Conservation (phyloP, 495 filamentous ascomycete genomes). For the Cenococcum geophilum region DNA sequence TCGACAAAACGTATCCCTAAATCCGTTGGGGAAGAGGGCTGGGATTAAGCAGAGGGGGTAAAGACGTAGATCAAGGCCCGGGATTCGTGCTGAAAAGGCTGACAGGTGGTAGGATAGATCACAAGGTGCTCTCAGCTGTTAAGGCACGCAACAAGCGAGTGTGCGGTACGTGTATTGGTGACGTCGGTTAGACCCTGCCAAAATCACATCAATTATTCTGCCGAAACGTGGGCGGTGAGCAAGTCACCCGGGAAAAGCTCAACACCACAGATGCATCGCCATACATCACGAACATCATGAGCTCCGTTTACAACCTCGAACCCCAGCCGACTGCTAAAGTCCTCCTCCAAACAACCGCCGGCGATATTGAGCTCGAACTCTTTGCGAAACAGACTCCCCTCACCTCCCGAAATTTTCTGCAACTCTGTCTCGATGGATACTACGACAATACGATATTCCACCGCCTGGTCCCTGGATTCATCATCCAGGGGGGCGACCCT, state of each 20-base stretch:
- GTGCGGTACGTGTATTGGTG: background rate
- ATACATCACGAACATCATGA: slow-evolving; percentile 50
- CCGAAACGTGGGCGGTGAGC: slow-evolving; percentile 4
- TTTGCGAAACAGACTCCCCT: slow-evolving; percentile 91
- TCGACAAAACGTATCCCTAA: background rate
- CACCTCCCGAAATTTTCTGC: slow-evolving; percentile 90
- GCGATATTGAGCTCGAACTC: slow-evolving; percentile 82
- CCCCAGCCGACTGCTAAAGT: slow-evolving; percentile 86
- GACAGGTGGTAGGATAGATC: too few relatives aligned
- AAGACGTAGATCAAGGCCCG: too few relatives aligned
- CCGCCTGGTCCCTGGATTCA: slow-evolving; percentile 83
- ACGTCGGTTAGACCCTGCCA: background rate
- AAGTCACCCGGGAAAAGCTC: background rate
- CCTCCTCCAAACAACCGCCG: slow-evolving; percentile 79
- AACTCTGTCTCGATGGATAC: slow-evolving; percentile 89
- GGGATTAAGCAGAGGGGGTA: too few relatives aligned
- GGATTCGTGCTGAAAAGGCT: too few relatives aligned
- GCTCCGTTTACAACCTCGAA: slow-evolving; percentile 85
- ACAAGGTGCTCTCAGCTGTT: too few relatives aligned
- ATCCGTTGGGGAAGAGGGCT: background rate
- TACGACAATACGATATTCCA: slow-evolving; percentile 91
- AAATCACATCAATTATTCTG: background rate
- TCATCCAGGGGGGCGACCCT: slow-evolving; percentile 85
- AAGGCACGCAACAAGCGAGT: too few relatives aligned
- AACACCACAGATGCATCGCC: background rate